A percentile compares a stretch with the other conserved stretches of the same genome.
Conservation (phyloP, 2,329 filamentous ascomycete genomes). For the Apiospora rasikravindrae region DNA sequence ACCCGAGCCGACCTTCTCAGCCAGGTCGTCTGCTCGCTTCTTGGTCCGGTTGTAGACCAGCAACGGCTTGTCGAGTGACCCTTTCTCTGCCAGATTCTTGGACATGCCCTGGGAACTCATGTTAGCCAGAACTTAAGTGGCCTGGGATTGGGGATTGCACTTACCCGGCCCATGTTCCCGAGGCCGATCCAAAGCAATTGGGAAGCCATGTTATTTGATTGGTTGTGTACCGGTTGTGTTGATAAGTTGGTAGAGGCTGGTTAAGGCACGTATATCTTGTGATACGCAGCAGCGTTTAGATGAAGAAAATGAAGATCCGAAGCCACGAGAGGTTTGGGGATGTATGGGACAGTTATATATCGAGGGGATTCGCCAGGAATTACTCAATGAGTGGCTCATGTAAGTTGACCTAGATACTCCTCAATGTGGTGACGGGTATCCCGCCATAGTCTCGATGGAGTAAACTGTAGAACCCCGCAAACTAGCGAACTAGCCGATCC, state of each 20-base stretch:
- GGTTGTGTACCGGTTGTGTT: background rate
- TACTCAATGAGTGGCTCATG: background rate
- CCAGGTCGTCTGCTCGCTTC: conserved; percentile 68
- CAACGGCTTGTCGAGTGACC: conserved; percentile 70
- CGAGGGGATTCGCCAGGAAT: background rate
- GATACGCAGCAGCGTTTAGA: background rate
- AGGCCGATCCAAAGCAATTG: conserved; percentile 81
- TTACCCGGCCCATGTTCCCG: conserved; percentile 84
- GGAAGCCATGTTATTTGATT: conserved; percentile 52
- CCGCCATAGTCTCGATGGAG: background rate
- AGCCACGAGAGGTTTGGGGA: background rate
- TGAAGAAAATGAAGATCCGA: background rate
- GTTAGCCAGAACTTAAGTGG: background rate
- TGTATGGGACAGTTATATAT: background rate
- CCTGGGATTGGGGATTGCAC: conserved; percentile 32
- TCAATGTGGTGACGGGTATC: background rate
- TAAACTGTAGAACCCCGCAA: background rate
- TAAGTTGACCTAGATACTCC: background rate
- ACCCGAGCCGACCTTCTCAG: conserved; percentile 61
- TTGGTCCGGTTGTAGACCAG: conserved; percentile 81
- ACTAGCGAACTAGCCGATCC: conserved; percentile 6
- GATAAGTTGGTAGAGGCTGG: background rate
- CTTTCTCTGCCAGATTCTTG: conserved; percentile 83
- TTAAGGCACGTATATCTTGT: background rate
- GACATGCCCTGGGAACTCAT: conserved; percentile 71